Conservation (phyloP, 2,329 filamentous ascomycete species). For the Claviceps sp. region DNA sequence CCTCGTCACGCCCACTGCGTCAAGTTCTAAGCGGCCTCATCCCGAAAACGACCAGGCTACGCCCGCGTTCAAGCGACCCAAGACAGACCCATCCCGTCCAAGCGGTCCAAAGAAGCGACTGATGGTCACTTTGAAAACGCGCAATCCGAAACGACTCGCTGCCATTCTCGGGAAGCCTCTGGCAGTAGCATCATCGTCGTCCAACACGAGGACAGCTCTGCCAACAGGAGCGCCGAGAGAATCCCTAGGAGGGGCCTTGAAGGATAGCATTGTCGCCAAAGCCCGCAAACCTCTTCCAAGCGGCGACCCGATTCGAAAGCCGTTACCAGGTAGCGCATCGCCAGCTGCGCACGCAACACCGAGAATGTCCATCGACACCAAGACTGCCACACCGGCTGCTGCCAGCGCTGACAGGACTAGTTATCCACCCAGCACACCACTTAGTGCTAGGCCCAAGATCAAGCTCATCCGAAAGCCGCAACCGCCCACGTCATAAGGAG, state of each 20-base stretch:
- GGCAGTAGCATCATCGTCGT: constrained; percentile 9
- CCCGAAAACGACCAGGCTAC: constrained; percentile 21
- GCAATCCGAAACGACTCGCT: constrained; percentile 21
- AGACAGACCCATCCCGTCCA: constrained; percentile 13
- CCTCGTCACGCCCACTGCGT: constrained; percentile 10
- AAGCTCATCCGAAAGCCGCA: constrained; percentile 25
- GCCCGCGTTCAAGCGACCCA: constrained; percentile 26
- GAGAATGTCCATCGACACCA: constrained; percentile 14
- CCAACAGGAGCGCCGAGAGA: constrained; percentile 19
- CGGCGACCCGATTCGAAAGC: constrained; percentile 17
- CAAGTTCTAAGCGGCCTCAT: constrained; percentile 22
- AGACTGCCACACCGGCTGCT: constrained; percentile 10
- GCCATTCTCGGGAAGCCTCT: constrained; percentile 18
- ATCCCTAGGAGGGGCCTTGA: constrained; percentile 11
- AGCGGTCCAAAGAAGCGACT: constrained; percentile 18
- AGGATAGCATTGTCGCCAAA: constrained; percentile 20
- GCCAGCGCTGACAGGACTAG: constrained; percentile 9
- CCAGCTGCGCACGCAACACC: constrained; percentile 12
- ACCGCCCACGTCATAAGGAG: constrained; percentile 10
- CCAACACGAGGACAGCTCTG: constrained; percentile 18
- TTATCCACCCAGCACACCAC: constrained; percentile 13
- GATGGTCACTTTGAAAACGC: constrained; percentile 25
- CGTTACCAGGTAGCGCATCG: constrained; percentile 18
- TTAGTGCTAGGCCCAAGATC: constrained; percentile 20
- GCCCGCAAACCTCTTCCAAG: constrained; percentile 23